Conservation (phyloP, 345 rosid species). For the Citrus inodora region DNA sequence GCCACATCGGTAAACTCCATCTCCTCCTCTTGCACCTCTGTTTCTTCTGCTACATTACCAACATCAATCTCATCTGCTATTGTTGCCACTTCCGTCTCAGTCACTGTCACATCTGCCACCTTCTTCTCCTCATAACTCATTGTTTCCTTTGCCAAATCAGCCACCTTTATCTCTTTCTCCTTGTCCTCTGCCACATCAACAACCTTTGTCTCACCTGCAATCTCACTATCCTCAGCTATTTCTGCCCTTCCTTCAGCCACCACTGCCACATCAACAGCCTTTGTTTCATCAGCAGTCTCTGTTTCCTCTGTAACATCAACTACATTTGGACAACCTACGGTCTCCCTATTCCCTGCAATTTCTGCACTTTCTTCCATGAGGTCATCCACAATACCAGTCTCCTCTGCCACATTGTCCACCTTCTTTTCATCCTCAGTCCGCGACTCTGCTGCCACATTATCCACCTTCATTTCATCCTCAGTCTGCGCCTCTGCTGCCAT, state of each 20-base stretch:
- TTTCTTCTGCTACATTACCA: slow-evolving; percentile 23
- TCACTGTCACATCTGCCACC: neutral
- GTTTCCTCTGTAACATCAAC: slow-evolving; percentile 17
- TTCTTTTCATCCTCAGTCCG: neutral
- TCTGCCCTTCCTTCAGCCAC: slow-evolving; percentile 6
- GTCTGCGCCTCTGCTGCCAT: slow-evolving; percentile 14
- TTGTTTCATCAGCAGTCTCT: slow-evolving; percentile 11
- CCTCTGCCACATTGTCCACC: slow-evolving; percentile 10
- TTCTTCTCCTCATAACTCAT: neutral
- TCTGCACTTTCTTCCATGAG: neutral
- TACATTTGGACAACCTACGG: neutral
- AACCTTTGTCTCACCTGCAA: slow-evolving; percentile 18
- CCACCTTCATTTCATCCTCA: slow-evolving; percentile 5
- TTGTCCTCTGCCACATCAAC: slow-evolving; percentile 23
- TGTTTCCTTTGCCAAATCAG: slow-evolving; percentile 1
- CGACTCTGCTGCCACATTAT: slow-evolving; percentile 17
- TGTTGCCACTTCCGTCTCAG: neutral
- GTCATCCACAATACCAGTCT: slow-evolving; percentile 14
- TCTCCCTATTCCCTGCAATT: neutral
- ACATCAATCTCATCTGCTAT: slow-evolving; percentile 5
- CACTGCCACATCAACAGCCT: slow-evolving; percentile 3
- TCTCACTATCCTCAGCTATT: slow-evolving; percentile 23
- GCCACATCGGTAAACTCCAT: slow-evolving; percentile 19
- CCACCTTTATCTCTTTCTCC: slow-evolving; percentile 14
- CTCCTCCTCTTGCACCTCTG: slow-evolving; percentile 20